Evolutionary conservation across 2,329 filamentous ascomycete species (phyloP).

Genomic region (Clonostachys rhizophaga): DNA sequence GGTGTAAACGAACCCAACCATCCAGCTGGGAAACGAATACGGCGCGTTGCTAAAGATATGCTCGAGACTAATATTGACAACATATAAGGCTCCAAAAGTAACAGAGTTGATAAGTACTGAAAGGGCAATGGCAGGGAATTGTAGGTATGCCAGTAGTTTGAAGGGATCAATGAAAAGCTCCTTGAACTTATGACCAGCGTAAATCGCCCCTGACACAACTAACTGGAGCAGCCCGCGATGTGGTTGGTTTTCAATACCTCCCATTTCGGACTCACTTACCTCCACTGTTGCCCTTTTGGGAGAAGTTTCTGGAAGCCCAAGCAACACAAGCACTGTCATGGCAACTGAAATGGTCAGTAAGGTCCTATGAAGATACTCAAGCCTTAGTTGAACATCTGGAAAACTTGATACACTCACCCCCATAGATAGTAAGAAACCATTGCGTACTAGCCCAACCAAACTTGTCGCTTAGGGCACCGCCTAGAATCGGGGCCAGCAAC

Average conservation of each 20-base stretch:
- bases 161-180: conserved; percentile 69
- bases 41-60: conserved; percentile 61
- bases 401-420: conserved; percentile 15
- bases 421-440: conserved; percentile 74
- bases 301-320: no score
- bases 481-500: conserved; percentile 70
- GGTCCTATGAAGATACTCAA: no score
- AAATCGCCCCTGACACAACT: no score
- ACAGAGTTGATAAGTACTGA: conserved; percentile 72
- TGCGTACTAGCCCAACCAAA: conserved; percentile 74
- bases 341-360: no score
- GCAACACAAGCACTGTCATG: no score
- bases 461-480: conserved; percentile 63
- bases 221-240: conserved; percentile 20
- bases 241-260: conserved; percentile 50
- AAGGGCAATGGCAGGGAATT: conserved; percentile 68
- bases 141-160: conserved; percentile 64
- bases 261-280: no score
- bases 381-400: no score
- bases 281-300: no score
- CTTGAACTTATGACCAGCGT: conserved; percentile 32
- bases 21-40: conserved; percentile 64
- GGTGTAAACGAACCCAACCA: conserved; percentile 74
- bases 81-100: conserved; percentile 70
- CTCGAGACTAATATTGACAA: conserved; percentile 75